phyloP scores from a whole-genome alignment of 2,329 filamentous ascomycete genomes.

The Colletotrichum sp. region DNA sequence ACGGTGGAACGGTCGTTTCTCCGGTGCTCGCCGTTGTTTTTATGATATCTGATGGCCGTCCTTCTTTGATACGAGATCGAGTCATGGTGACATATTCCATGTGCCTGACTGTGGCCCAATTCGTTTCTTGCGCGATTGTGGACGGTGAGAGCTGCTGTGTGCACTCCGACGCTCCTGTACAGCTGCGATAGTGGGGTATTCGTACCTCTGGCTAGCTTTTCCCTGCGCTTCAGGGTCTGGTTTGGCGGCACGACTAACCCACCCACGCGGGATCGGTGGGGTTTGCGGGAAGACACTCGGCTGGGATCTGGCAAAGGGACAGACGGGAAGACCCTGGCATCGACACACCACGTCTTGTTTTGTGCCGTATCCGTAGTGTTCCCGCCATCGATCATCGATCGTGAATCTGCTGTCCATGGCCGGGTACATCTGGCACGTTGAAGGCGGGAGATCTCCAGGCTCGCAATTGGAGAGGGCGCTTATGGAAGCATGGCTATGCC shows the following conservation, averaged over 20 bases:
- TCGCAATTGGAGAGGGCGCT: background rate
- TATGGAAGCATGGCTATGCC: constrained; percentile 10
- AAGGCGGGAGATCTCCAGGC: constrained; percentile 11
- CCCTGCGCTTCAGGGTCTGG: constrained; percentile 8
- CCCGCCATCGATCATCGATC: constrained; percentile 7
- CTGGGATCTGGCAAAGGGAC: background rate
- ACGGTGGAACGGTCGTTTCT: background rate
- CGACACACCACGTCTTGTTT: background rate
- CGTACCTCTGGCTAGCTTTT: background rate
- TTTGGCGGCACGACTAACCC: constrained; percentile 1
- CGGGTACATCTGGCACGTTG: background rate
- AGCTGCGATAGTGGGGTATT: background rate
- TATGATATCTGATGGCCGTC: background rate
- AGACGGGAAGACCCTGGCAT: constrained; percentile 10
- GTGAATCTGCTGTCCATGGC: background rate
- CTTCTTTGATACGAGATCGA: background rate
- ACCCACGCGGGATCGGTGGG: constrained; percentile 17
- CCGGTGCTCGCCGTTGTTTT: background rate
- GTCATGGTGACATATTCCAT: background rate
- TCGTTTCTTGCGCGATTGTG: background rate
- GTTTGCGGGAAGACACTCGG: constrained; percentile 10
- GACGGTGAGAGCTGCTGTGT: background rate
- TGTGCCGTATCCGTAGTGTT: background rate
- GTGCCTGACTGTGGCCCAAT: constrained; percentile 16
- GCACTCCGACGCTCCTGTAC: background rate